These are phyloP conservation scores for Rhizomucor miehei DNA, from an alignment of 371 early-diverging fungal genomes.

Conservation along the genomic window DNA sequence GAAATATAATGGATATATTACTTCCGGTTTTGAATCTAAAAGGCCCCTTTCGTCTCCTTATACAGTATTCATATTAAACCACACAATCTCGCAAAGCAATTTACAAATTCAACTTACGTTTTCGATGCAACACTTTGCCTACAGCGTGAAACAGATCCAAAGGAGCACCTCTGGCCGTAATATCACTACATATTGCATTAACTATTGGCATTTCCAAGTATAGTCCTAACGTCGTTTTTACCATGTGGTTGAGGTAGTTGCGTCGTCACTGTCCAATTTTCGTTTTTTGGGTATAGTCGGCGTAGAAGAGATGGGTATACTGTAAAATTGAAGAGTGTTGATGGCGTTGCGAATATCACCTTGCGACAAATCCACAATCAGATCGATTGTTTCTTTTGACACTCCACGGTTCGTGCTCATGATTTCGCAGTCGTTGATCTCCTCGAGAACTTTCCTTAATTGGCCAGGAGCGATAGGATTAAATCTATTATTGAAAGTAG, in stretches of 20 bases:
- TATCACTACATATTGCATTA: neutral
- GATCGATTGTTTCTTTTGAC: conserved; percentile 7
- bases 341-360: conserved; percentile 45
- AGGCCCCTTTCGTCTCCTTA: conserved; percentile 13
- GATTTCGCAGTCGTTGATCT: conserved; percentile 13
- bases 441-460: conserved; percentile 12
- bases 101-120: conserved; percentile 15
- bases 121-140: conserved; percentile 41
- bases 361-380: conserved; percentile 18
- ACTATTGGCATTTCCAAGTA: neutral
- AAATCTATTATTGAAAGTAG: conserved; percentile 16
- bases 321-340: conserved; percentile 35
- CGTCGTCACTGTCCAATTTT: conserved; percentile 3
- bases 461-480: conserved; percentile 18
- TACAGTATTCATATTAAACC: neutral
- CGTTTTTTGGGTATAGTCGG: neutral
- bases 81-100: no score
- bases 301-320: conserved; percentile 1
- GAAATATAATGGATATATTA: neutral
- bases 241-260: neutral
- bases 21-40: conserved; percentile 30
- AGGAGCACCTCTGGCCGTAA: conserved; percentile 7
- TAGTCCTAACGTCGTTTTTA: neutral
- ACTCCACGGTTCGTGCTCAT: neutral
- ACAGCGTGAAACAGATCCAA: conserved; percentile 36